Evolutionary conservation across 768 basidiomycete genomes (phyloP).

Genomic region (Hirschioporus abietinus): DNA sequence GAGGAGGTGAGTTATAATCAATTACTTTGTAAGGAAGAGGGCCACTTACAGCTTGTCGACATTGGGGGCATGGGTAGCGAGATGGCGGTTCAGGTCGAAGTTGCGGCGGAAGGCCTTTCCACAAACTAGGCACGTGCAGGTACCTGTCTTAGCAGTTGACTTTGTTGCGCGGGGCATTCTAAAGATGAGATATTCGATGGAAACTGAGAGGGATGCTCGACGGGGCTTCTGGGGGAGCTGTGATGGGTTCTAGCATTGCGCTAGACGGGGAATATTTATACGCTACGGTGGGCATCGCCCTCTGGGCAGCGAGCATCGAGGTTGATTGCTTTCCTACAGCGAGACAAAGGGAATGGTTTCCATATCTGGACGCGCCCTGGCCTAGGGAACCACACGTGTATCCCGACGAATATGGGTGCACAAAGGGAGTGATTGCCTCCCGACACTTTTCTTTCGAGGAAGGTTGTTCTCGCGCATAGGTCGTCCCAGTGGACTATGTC

Average conservation of each 20-base stretch:
- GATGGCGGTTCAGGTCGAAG: background rate
- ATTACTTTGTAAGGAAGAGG: background rate
- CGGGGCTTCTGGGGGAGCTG: background rate
- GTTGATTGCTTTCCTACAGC: background rate
- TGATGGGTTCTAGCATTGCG: background rate
- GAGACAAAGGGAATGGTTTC: background rate
- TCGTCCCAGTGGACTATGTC: background rate
- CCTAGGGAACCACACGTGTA: background rate
- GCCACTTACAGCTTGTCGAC: background rate
- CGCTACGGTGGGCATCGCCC: background rate
- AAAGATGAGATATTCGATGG: background rate
- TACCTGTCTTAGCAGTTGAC: background rate
- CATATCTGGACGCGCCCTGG: background rate
- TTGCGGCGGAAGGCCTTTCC: background rate
- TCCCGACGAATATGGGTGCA: background rate
- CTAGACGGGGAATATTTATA: background rate
- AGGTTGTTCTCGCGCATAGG: background rate
- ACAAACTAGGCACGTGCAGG: background rate
- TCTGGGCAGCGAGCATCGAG: background rate
- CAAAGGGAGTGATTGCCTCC: conserved; percentile 1
- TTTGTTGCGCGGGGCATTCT: background rate
- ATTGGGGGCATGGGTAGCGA: background rate
- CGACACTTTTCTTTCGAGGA: background rate
- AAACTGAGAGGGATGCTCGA: background rate
- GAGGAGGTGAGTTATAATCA: background rate